Evolutionary conservation across 306 rosid genomes (phyloP), one percentile per base, ranked within the genome.

Genomic region (Abrus precatorius): DNA sequence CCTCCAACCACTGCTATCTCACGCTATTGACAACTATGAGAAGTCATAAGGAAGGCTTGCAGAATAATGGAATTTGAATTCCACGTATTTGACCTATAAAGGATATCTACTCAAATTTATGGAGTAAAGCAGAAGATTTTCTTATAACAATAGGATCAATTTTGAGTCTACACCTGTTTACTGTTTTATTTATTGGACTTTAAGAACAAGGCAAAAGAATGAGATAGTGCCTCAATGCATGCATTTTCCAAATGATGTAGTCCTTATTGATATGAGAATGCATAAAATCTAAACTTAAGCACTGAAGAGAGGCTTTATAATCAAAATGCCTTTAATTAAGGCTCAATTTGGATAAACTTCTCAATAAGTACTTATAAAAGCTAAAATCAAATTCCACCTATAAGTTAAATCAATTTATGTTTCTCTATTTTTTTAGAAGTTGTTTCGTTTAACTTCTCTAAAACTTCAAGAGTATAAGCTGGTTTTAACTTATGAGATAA

Each of bases 71-170:
- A 74, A 57, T 57, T 57, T 30, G 30, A 3, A 44, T 75, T 59
- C 34, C 13, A 20, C n/a, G 52, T 9, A 75, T 61, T 27, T 2
- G 5, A 54, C 11, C 52, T 20, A 9, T 72, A 36, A 53, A 14
- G 44, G 6, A 72, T 20, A 53, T 38, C 38, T 36, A 6, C 3
- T 38, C 53, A 38, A 54, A 53, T 38, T 72, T 28, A 54, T 72
- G 28, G 38, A 54, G 40, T 41, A 20, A 40, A 52, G n/a, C 77
- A 34, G 27, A 41, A 66, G 72, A 43, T 66, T 64, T 11, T 71
- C n/a, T 20, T 33, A 50, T 71, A 50, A 50, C 20, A 72, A 36
- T 36, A 53, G 36, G 50, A 5, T 44, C 27, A 13, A 7, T 11
- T 45, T 75, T 61, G 59, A 56, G 53, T 43, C 41, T 43, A 72